Base-by-base conservation (phyloP, 1,284 basidiomycete genomes). In the Thelephora terrestris region DNA sequence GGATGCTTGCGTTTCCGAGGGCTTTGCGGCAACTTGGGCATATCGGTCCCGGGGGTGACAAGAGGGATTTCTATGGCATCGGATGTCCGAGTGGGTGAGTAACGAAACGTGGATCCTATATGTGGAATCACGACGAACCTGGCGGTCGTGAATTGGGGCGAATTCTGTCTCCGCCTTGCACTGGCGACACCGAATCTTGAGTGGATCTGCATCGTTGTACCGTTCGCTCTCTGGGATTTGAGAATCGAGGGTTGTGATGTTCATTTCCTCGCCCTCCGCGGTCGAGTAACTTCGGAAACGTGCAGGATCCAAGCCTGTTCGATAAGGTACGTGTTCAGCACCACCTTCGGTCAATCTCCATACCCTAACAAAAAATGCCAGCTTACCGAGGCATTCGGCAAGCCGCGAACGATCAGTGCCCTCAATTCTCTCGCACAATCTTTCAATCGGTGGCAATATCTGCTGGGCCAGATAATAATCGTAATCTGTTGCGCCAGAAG, bases 371-470 rank as follows among this genome's bases (percentile, higher is more conserved):
- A 2, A 9, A 50, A 20, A 27, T 2, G 2, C n/a, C 1, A 5
- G 65, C 78, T 49, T 58, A 86, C 93, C 95, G 6, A 99, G 78
- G 61, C 93, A 98, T 68, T 97, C 91, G 1, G 96, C 96, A 14
- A 99, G 69, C 25, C 95, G 76, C 7, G 91, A 73, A 29, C 90
- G 78, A 59, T 99, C 95, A 0, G 94, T 98, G 7, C 95, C 95
- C 59, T 97, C 91, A 50, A 99, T 98, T 5, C 87, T 85, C 49
- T 97, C 96, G 61, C 95, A 99, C 50, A 99, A 69, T 60, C 96
- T 83, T 61, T 98, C 90, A 46, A 99, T 83, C 0, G 96, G 94
- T 3, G 95, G 95, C 10, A 99, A 72, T 37, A 99, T 79, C 65
- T 99, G 96, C 18, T 90, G 78, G 9, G 89, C 80, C 20, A 99